Base-by-base conservation (phyloP, 306 rosid genomes). In the Inga oerstediana region DNA sequence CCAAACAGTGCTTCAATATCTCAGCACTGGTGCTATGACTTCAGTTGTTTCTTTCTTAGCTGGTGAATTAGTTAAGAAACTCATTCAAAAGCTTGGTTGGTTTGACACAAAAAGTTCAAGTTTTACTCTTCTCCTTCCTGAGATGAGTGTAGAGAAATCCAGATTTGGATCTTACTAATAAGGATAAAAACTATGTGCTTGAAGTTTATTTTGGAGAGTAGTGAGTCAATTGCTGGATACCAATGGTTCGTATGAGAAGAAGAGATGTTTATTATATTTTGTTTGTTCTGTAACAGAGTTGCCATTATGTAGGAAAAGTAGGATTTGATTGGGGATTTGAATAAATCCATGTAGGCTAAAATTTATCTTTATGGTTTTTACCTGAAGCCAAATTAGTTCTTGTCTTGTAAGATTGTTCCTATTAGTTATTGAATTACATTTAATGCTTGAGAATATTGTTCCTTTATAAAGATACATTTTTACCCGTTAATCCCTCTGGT, bases 31-130 rank as follows among this genome's bases (percentile, higher is more conserved):
- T 2, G 78, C 86, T 37, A 83, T 88, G 72, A 94, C 90, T n/a
- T 89, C 94, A 1, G 81, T 90, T 2, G 78, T 90, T 73, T 85
- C 93, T 64, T 95, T 88, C 84, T 34, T 90, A 2, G 97, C 91
- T 20, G 95, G 98, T 39, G 76, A 80, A 7, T 10, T 92, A 51
- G 71, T 91, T 32, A 80, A 80, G 64, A 85, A 79, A 62, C 80
- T 93, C 30, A 0, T 89, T 2, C 72, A 89, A 41, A 83, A 86
- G 58, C 83, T 92, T 79, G 93, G 94, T 54, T 92, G 86, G 90
- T 91, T 91, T 67, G 76, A 88, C 39, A 62, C 89, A 2, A 16
- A 5, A n/a, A 35, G 54, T 72, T 46, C 86, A 45, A 75, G 69
- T 32, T 3, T 81, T 22, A 10, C 75, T 9, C 58, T 83, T 70